Conservation (phyloP, 768 basidiomycete genomes). For the Tulasnella sp. region DNA sequence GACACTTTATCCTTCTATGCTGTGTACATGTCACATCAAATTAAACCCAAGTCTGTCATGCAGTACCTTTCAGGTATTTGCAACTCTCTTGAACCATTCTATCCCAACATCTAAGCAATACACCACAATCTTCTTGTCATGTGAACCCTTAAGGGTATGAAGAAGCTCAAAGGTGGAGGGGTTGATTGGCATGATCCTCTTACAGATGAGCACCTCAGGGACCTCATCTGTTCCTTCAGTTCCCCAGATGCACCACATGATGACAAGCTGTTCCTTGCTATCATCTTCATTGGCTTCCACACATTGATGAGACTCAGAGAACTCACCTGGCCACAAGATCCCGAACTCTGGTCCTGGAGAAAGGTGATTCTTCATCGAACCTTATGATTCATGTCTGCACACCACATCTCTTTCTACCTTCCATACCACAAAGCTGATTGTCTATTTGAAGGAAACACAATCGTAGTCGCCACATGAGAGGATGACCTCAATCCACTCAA, state of each 20-base stretch:
- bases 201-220: not conserved
- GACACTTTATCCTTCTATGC: slow-evolving; percentile 16
- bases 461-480: slow-evolving; percentile 10
- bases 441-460: slow-evolving; percentile 20
- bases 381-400: not conserved
- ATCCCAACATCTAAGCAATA: not conserved
- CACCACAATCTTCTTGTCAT: not conserved
- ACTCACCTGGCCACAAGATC: slow-evolving; percentile 22
- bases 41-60: slow-evolving; percentile 8
- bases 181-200: not conserved
- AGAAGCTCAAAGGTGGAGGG: not conserved
- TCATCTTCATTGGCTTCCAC: slow-evolving; percentile 22
- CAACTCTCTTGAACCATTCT: slow-evolving; percentile 10
- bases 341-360: not conserved
- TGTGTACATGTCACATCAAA: slow-evolving; percentile 12
- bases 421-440: slow-evolving; percentile 22
- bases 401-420: slow-evolving; percentile 14
- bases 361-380: slow-evolving; percentile 15
- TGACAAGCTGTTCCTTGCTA: slow-evolving; percentile 26
- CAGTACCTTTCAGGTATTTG: slow-evolving; percentile 14
- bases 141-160: slow-evolving; percentile 11
- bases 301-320: slow-evolving; percentile 27
- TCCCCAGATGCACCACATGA: slow-evolving; percentile 16
- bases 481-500: not conserved
- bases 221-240: not conserved